A percentile compares a stretch with the other conserved stretches of the same genome.
These are phyloP conservation scores for Pyrrhoderma noxium DNA, from an alignment of 1,284 basidiomycete genomes.

Conservation along the genomic window DNA sequence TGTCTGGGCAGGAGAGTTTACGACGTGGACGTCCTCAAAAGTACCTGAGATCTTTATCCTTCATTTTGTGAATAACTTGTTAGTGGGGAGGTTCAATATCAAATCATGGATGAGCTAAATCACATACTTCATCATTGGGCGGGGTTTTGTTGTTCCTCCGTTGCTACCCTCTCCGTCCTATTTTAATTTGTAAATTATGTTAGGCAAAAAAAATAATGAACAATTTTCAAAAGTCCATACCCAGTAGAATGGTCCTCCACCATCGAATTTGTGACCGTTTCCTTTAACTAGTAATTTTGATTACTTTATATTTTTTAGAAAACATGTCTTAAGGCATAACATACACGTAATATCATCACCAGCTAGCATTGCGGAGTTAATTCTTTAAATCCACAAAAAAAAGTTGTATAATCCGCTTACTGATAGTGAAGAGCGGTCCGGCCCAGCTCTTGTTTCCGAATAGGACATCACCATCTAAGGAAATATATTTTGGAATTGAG, in stretches of 20 bases:
- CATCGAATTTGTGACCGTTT: slow-evolving; percentile 35
- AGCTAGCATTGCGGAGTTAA: slow-evolving; percentile 15
- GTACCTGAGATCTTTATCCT: slow-evolving; percentile 48
- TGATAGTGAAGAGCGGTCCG: slow-evolving; percentile 29
- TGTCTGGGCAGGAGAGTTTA: slow-evolving; percentile 32
- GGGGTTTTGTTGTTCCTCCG: slow-evolving; percentile 33
- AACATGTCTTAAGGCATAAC: slow-evolving; percentile 16
- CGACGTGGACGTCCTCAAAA: slow-evolving; percentile 34
- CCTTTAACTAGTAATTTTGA: slow-evolving; percentile 29
- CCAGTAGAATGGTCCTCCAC: slow-evolving; percentile 35
- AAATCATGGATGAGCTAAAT: too few species aligned
- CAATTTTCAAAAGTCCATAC: slow-evolving; percentile 16
- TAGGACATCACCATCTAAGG: slow-evolving; percentile 27
- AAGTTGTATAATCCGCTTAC: slow-evolving; percentile 8
- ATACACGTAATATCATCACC: slow-evolving; percentile 26
- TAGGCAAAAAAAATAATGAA: neutral
- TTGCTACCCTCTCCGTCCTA: slow-evolving; percentile 35
- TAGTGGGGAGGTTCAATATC: too few species aligned
- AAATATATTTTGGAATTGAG: neutral
- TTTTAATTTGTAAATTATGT: neutral
- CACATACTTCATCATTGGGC: slow-evolving; percentile 31
- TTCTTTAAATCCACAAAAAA: too few species aligned
- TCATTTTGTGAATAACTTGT: slow-evolving; percentile 6
- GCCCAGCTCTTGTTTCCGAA: slow-evolving; percentile 30
- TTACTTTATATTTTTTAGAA: neutral